Conservation (phyloP, 2,329 filamentous ascomycete species). For the Thielaviopsis euricoi region DNA sequence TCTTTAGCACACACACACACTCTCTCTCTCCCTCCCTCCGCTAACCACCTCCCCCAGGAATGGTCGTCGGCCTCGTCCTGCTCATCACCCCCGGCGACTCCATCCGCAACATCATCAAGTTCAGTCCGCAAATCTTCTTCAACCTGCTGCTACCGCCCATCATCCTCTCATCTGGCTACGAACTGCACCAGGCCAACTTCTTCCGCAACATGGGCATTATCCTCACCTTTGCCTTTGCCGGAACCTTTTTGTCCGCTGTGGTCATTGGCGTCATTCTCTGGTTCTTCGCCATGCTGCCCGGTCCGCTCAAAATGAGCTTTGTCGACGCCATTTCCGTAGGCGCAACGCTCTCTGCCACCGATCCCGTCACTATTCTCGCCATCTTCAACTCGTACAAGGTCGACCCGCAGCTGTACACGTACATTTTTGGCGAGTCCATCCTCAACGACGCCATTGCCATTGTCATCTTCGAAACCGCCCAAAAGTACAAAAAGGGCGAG, state of each 20-base stretch:
- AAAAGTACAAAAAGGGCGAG: conserved; percentile 69
- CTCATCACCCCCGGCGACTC: conserved; percentile 66
- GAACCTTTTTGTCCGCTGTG: conserved; percentile 93
- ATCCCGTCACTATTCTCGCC: conserved; percentile 91
- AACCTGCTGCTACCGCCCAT: conserved; percentile 97
- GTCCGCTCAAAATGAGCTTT: conserved; percentile 73
- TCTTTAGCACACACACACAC: neutral
- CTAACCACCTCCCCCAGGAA: conserved; percentile 45
- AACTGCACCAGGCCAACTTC: conserved; percentile 96
- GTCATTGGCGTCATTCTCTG: conserved; percentile 80
- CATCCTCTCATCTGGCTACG: conserved; percentile 91
- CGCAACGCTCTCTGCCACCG: conserved; percentile 88
- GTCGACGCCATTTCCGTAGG: conserved; percentile 94
- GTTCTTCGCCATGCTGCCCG: conserved; percentile 72
- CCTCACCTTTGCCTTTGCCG: conserved; percentile 90
- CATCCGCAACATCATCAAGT: conserved; percentile 81
- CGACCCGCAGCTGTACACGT: conserved; percentile 93
- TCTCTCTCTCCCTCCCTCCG: neutral
- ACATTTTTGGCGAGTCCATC: conserved; percentile 97
- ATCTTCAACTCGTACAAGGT: conserved; percentile 99
- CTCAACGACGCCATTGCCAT: conserved; percentile 97
- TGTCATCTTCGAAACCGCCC: conserved; percentile 94
- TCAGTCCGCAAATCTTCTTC: conserved; percentile 99
- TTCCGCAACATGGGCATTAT: conserved; percentile 97
- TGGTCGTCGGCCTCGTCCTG: conserved; percentile 84